A percentile compares a stretch with the other conserved stretches of the same genome.
These are phyloP conservation scores for Naganishia friedmannii DNA, from an alignment of 768 basidiomycete genomes.

Conservation along the genomic window DNA sequence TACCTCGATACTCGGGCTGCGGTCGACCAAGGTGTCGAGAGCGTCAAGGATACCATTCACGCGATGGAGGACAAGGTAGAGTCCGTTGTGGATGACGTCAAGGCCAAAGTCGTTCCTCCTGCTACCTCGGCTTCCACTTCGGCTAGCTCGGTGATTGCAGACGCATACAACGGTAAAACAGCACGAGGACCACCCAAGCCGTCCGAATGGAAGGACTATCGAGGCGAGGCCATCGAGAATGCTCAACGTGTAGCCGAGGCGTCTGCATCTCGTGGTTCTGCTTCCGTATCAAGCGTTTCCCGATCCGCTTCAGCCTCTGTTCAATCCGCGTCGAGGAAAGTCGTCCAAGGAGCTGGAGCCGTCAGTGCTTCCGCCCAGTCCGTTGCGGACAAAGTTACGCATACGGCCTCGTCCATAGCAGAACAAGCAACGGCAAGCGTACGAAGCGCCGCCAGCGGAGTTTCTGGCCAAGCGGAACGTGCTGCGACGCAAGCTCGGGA, in stretches of 20 bases:
- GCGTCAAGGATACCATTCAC: conserved; percentile 24
- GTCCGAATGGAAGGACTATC: not conserved
- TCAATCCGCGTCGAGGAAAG: not conserved
- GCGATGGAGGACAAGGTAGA: conserved; percentile 16
- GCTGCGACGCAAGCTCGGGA: not conserved
- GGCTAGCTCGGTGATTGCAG: conserved; percentile 5
- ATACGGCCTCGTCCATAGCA: conserved; percentile 6
- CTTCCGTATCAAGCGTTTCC: conserved; percentile 2
- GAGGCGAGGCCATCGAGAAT: conserved; percentile 8
- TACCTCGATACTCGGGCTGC: conserved; percentile 20
- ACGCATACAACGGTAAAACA: not conserved
- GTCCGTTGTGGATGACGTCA: conserved; percentile 9
- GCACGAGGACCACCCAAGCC: not conserved
- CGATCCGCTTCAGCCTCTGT: not conserved
- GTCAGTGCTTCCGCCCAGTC: not conserved
- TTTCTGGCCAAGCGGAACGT: not conserved
- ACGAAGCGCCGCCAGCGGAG: not conserved
- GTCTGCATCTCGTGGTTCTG: conserved; percentile 1
- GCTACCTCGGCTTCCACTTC: not conserved
- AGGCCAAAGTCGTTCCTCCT: conserved; percentile 10
- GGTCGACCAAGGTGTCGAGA: conserved; percentile 8
- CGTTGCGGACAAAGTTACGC: not conserved
- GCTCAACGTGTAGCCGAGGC: not conserved
- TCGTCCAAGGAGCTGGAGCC: not conserved
- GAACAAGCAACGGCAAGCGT: not conserved